Percentiles rank a stretch among this genome's conserved stretches.
These are phyloP conservation scores for Arbutus unedo DNA, from an alignment of 148 eudicot species.

Conservation along the genomic window DNA sequence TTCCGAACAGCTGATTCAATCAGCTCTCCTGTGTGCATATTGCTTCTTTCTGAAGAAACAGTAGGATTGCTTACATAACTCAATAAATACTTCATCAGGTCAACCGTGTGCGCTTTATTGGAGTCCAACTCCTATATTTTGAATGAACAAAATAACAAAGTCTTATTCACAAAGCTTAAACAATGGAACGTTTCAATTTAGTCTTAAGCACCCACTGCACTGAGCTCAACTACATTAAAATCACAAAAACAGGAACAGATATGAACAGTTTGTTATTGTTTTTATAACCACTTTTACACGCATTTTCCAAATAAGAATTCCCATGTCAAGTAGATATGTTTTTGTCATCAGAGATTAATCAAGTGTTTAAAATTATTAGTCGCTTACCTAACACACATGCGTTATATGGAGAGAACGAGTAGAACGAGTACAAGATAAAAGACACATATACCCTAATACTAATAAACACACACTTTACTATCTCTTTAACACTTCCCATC, in stretches of 20 bases:
- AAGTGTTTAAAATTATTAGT: too few relatives aligned
- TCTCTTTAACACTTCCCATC: too few relatives aligned
- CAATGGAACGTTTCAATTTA: neutral
- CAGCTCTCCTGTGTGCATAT: constrained; percentile 32
- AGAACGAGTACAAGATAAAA: too few relatives aligned
- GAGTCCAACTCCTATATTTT: constrained; percentile 41
- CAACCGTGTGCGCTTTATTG: constrained; percentile 58
- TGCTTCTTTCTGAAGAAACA: constrained; percentile 38
- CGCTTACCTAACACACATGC: too few relatives aligned
- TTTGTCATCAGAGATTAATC: too few relatives aligned
- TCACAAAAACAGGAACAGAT: neutral
- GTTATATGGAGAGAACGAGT: too few relatives aligned
- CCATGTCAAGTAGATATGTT: neutral
- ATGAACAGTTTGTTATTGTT: neutral
- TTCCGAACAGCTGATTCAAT: constrained; percentile 66
- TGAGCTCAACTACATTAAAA: constrained; percentile 1
- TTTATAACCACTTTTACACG: neutral
- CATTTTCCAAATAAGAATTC: neutral
- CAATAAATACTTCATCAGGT: constrained; percentile 72
- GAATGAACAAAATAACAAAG: neutral
- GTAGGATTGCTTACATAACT: constrained; percentile 68
- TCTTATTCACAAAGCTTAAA: neutral
- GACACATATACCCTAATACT: too few relatives aligned
- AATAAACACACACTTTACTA: too few relatives aligned
- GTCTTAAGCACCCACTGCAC: neutral